Conservation (phyloP, 805 yeast species). For the Candida lessepsii region DNA sequence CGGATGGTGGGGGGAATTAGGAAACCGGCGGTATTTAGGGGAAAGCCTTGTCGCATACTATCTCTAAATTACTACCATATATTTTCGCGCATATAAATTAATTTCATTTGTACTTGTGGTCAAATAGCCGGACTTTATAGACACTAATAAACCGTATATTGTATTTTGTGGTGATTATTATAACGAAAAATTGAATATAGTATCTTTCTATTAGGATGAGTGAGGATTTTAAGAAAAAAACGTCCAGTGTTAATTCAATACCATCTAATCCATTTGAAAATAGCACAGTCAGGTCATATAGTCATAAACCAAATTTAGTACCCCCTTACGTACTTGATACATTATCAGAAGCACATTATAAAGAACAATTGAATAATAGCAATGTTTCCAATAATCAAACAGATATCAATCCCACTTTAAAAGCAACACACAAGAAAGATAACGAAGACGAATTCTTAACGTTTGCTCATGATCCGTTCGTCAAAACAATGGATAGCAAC, state of each 20-base stretch:
- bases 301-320: slow-evolving; percentile 35
- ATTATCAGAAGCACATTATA: slow-evolving; percentile 42
- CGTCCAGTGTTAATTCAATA: slow-evolving; percentile 1
- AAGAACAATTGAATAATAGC: slow-evolving; percentile 33
- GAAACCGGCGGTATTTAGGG: no score
- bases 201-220: no score
- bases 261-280: slow-evolving; percentile 25
- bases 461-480: slow-evolving; percentile 39
- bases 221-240: background rate
- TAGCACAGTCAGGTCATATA: slow-evolving; percentile 24
- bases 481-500: slow-evolving; percentile 40
- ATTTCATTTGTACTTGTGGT: slow-evolving; percentile 3
- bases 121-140: background rate
- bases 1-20: no score
- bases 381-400: slow-evolving; percentile 24
- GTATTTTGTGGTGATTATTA: no score
- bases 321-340: slow-evolving; percentile 70
- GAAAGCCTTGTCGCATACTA: no score
- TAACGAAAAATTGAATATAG: no score
- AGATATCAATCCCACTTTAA: slow-evolving; percentile 10
- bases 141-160: no score
- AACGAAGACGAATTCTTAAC: slow-evolving; percentile 33
- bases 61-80: no score
- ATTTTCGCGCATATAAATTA: background rate
- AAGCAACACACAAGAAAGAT: slow-evolving; percentile 9